Conservation (phyloP, 2,329 filamentous ascomycete genomes). For the Orbilia brochopaga region DNA sequence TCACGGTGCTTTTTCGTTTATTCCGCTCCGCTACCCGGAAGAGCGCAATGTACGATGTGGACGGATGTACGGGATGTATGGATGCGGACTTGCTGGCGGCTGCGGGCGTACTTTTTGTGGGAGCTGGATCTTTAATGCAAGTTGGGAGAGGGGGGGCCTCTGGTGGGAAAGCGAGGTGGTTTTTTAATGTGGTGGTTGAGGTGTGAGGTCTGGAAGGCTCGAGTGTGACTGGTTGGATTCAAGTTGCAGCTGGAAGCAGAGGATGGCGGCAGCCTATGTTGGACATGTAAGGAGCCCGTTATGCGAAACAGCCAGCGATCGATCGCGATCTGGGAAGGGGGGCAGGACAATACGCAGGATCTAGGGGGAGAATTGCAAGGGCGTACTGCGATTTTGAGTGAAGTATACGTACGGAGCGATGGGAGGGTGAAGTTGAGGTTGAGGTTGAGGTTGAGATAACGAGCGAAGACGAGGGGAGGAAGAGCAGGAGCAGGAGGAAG, state of each 20-base stretch:
- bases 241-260: slow-evolving; percentile 1
- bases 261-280: slow-evolving; percentile 18
- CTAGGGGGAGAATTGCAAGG: neutral
- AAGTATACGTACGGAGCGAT: neutral
- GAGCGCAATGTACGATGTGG: too few relatives aligned
- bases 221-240: slow-evolving; percentile 3
- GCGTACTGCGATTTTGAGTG: too few relatives aligned
- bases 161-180: neutral
- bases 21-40: too few relatives aligned
- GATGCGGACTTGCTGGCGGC: too few relatives aligned
- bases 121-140: too few relatives aligned
- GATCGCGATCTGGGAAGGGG: neutral
- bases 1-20: too few relatives aligned
- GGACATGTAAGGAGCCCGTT: slow-evolving; percentile 27
- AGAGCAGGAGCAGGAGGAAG: neutral
- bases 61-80: too few relatives aligned
- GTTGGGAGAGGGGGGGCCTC: too few relatives aligned
- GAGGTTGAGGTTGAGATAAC: neutral
- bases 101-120: too few relatives aligned
- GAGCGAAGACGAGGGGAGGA: neutral
- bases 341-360: neutral
- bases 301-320: slow-evolving; percentile 45
- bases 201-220: slow-evolving; percentile 1
- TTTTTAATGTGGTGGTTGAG: slow-evolving; percentile 1
- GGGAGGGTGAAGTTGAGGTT: neutral